Evolutionary conservation across 257 asterid species (phyloP), one percentile per base, ranked within the genome.

Genomic region (Schizonepeta tenuifolia): DNA sequence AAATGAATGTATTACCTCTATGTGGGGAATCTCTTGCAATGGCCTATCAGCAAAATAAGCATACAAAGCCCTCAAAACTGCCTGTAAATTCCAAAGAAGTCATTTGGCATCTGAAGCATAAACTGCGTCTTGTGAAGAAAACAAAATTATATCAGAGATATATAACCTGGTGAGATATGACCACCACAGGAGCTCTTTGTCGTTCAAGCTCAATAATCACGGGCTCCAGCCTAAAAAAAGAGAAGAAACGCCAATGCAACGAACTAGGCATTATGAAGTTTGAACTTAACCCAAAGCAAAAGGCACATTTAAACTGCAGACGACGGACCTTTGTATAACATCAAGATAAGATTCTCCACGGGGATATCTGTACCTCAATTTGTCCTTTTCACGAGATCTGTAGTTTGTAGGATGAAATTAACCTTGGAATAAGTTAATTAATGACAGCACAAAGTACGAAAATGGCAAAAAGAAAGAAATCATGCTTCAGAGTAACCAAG

Each of bases 31-130:
- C 88, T 95, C 99, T 79, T 87, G 84, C 86, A 95, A 78, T 60
- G 99, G 99, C 83, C 98, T 86, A 82, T 95, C 99, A 24, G 98
- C 98, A 84, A 95, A 95, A 82, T 95, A 95, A 75, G 99, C 96
- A 78, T 95, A 95, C 83, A 95, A 79, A 71, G 99, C 98, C 82
- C 99, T 84, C 90, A 95, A 80, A 50, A 95, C 98, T 1, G 98
- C 99, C 99, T 95, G 65, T 75, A 76, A 67, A 77, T 58, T 63
- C 18, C 50, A 9, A 75, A 75, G 17, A 67, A 22, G 54, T 70
- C 74, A 75, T 71, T 72, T 44, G 75, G 77, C 62, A 46, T 55
- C 69, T 26, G 73, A 79, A 70, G 75, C 63, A 56, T 63, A 40
- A 14, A 15, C 62, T 14, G 70, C 28, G 8, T 57, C 69, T 51